Evolutionary conservation across 257 asterid species (phyloP), one percentile per base, ranked within the genome.

Genomic region (Henckelia pumila): DNA sequence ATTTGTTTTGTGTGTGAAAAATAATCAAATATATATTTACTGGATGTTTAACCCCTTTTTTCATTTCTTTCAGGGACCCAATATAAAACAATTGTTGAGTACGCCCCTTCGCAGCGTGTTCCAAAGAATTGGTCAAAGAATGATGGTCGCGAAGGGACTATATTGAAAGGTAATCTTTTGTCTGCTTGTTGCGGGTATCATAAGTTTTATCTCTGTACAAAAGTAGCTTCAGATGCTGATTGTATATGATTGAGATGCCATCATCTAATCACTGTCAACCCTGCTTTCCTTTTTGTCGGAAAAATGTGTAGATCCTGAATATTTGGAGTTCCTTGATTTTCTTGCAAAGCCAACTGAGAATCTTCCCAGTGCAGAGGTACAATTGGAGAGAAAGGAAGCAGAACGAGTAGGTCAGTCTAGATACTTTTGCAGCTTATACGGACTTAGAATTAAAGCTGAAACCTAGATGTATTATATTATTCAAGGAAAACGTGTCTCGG

Each of bases 331-430:
- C 87, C 96, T 94, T 84, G 96, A 91, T 82, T 76, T 80, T 81
- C 76, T 94, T 66, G 82, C 95, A 44, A 94, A 89, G 84, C 99
- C 99, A 9, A 80, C 88, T 50, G 96, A 91, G 90, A 84, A 87
- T 84, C 99, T 94, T 70, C 99, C 99, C 6, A 94, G 99, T 81
- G 99, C 99, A 74, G 99, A 94, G 85, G 87, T 91, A 76, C 99
- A 94, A 64, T 80, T 94, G 88, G 99, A 94, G 79, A 85, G 98
- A 64, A 91, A 78, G 85, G 99, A 94, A 87, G 99, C 99, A 70
- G 97, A 89, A 73, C 92, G 96, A 68, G 93, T 95, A 67, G 98
- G 99, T 94, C 33, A 71, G 91, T 76, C 73, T 69, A 72, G 63
- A 66, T 24, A 64, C 29, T 29, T 64, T 70, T 40, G 30, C 25